phyloP scores from a whole-genome alignment of 1,284 basidiomycete species.

The Cystobasidiaceae sp. region DNA sequence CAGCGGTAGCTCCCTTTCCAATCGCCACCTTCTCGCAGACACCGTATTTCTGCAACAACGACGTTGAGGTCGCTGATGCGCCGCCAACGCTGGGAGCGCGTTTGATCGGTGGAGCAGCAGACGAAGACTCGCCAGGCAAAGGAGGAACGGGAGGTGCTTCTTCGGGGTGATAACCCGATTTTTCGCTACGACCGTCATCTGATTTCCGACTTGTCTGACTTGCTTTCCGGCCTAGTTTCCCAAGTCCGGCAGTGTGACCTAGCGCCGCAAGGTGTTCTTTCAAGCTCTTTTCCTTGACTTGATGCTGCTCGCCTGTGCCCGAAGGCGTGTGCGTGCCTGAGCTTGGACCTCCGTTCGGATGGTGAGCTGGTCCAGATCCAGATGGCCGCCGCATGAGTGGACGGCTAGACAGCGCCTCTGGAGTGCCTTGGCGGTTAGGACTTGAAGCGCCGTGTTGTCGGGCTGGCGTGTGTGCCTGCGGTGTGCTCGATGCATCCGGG shows the following conservation, averaged over 20 bases:
- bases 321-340: slow-evolving; percentile 19
- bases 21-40: slow-evolving; percentile 95
- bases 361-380: slow-evolving; percentile 1
- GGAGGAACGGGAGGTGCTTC: slow-evolving; percentile 12
- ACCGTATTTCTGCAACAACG: slow-evolving; percentile 71
- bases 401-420: background rate
- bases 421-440: background rate
- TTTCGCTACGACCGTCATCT: slow-evolving; percentile 21
- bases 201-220: slow-evolving; percentile 19
- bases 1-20: slow-evolving; percentile 94
- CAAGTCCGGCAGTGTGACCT: slow-evolving; percentile 14
- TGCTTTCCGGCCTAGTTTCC: slow-evolving; percentile 15
- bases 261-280: slow-evolving; percentile 27
- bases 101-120: slow-evolving; percentile 2
- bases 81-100: slow-evolving; percentile 23
- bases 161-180: slow-evolving; percentile 19
- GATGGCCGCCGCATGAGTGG: slow-evolving; percentile 20
- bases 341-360: background rate
- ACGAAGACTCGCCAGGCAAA: background rate
- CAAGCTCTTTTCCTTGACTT: slow-evolving; percentile 29
- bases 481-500: background rate
- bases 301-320: slow-evolving; percentile 17
- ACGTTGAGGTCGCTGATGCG: slow-evolving; percentile 12
- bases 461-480: no score
- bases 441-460: slow-evolving; percentile 6